Evolutionary conservation across 2,329 filamentous ascomycete species (phyloP).

Genomic region (Botryotinia calthae): DNA sequence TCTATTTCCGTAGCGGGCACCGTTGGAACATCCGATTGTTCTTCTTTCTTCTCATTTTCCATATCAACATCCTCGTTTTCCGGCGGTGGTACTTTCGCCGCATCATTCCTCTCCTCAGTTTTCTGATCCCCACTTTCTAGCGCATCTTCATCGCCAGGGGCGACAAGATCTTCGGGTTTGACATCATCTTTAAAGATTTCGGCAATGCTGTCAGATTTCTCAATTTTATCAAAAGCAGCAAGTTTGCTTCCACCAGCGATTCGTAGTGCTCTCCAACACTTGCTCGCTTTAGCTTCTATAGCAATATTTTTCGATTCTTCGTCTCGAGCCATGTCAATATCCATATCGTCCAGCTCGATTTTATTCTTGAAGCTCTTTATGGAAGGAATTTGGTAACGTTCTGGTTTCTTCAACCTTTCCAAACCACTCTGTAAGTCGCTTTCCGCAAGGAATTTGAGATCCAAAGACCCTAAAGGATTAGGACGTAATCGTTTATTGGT

Average conservation of each 20-base stretch:
- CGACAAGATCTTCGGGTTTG: slow-evolving; percentile 39
- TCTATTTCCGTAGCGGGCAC: not conserved
- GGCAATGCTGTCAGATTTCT: slow-evolving; percentile 71
- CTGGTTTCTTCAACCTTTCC: slow-evolving; percentile 64
- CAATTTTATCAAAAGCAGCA: slow-evolving; percentile 79
- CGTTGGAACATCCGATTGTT: not conserved
- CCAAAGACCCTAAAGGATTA: slow-evolving; percentile 67
- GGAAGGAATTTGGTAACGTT: slow-evolving; percentile 66
- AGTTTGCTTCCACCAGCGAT: slow-evolving; percentile 74
- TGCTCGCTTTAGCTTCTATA: slow-evolving; percentile 75
- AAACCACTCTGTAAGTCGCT: slow-evolving; percentile 60
- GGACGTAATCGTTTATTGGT: slow-evolving; percentile 68
- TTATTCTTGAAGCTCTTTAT: slow-evolving; percentile 68
- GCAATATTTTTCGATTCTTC: slow-evolving; percentile 56
- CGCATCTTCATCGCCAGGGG: slow-evolving; percentile 39
- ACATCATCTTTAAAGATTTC: slow-evolving; percentile 52
- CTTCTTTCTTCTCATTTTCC: slow-evolving; percentile 1
- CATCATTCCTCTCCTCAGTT: not conserved
- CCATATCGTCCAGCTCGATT: slow-evolving; percentile 78
- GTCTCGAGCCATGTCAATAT: slow-evolving; percentile 76
- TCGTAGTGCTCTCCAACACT: slow-evolving; percentile 85
- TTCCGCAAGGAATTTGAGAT: slow-evolving; percentile 75
- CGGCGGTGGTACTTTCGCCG: slow-evolving; percentile 21
- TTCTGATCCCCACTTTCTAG: slow-evolving; percentile 39
- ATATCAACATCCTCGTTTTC: slow-evolving; percentile 11